Conservation (phyloP, 768 basidiomycete genomes). For the Mycena galericulata region DNA sequence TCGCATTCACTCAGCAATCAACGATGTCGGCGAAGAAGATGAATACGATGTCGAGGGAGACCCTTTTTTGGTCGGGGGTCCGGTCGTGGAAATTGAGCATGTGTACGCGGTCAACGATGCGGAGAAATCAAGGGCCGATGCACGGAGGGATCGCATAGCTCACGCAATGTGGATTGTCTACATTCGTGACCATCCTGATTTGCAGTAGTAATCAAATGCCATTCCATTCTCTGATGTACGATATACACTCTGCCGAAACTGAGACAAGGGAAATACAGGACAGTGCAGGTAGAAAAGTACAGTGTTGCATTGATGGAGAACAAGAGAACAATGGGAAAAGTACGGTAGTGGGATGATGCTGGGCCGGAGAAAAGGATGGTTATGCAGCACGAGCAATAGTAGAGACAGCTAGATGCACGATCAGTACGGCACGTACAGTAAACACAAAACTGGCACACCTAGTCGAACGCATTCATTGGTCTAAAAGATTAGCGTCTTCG, state of each 20-base stretch:
- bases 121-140: slow-evolving; percentile 19
- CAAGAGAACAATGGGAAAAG: too few relatives aligned
- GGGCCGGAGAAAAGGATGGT: too few relatives aligned
- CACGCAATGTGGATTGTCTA: slow-evolving; percentile 14
- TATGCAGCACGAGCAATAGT: too few relatives aligned
- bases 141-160: slow-evolving; percentile 14
- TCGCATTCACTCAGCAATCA: slow-evolving; percentile 32
- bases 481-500: background rate
- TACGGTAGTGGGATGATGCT: too few relatives aligned
- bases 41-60: slow-evolving; percentile 27
- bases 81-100: background rate
- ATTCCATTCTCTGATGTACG: background rate
- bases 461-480: slow-evolving; percentile 1
- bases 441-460: background rate
- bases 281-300: background rate
- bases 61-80: background rate
- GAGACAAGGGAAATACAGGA: background rate
- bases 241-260: background rate
- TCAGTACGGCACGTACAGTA: too few relatives aligned
- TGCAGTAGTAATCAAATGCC: background rate
- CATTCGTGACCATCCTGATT: slow-evolving; percentile 15
- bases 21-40: slow-evolving; percentile 5
- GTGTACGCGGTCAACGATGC: background rate
- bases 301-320: too few relatives aligned
- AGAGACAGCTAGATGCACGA: too few relatives aligned